phyloP scores from a whole-genome alignment of 148 eudicot genomes.

The Drosera capensis region DNA sequence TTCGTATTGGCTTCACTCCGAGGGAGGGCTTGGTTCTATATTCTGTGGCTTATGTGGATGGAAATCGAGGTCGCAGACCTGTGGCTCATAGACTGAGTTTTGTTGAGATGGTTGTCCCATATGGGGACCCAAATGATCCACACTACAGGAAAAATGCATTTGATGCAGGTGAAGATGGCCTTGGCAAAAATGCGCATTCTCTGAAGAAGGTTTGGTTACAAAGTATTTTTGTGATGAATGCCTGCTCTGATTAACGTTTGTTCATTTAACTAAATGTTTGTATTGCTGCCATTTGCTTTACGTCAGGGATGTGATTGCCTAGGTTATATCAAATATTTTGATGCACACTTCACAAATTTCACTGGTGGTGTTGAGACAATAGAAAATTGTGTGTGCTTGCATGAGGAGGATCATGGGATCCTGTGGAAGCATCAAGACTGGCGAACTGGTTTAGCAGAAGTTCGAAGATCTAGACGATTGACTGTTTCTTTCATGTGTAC shows the following conservation, averaged over 20 bases:
- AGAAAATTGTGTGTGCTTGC: conserved; percentile 94
- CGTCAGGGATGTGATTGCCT: conserved; percentile 96
- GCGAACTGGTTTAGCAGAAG: conserved; percentile 96
- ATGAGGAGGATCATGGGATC: conserved; percentile 94
- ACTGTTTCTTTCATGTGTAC: conserved; percentile 91
- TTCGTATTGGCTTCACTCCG: conserved; percentile 93
- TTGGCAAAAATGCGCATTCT: conserved; percentile 95
- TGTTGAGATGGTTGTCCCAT: conserved; percentile 99
- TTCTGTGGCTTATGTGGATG: conserved; percentile 96
- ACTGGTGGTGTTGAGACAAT: conserved; percentile 97
- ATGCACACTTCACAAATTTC: conserved; percentile 93
- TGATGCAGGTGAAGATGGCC: conserved; percentile 99
- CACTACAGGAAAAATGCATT: conserved; percentile 98
- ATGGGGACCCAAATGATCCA: conserved; percentile 98
- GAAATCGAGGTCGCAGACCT: conserved; percentile 84
- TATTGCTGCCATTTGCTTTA: not conserved
- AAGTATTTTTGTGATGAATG: not conserved
- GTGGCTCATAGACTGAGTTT: conserved; percentile 93
- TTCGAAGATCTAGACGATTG: conserved; percentile 83
- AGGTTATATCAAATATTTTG: conserved; percentile 83
- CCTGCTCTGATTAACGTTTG: not conserved
- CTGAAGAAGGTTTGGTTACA: conserved; percentile 53
- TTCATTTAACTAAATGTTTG: not conserved
- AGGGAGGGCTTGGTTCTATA: conserved; percentile 91
- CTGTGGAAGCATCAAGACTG: conserved; percentile 99